Base-by-base conservation (phyloP, 2,329 filamentous ascomycete species). In the Aspergillus japonicus region DNA sequence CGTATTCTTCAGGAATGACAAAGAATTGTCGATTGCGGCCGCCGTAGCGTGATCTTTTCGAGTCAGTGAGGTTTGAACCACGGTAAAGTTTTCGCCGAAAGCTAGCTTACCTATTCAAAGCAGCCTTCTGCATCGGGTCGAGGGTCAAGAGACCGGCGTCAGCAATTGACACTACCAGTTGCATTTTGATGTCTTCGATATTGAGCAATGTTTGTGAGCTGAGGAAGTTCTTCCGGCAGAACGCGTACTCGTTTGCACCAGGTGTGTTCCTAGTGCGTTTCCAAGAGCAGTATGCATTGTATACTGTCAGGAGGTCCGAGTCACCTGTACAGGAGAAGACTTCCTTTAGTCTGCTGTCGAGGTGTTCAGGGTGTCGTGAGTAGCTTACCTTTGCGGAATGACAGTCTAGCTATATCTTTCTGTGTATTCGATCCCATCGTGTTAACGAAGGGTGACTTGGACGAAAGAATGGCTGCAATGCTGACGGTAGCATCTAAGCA, bases 101-200 rank as follows among this genome's bases (percentile, higher is more conserved):
- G 12, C 33, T 35, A 16, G 49, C 58, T 19, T 86, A 83, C 70
- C 86, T 84, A 66, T 87, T 88, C 5, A 97, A 81, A 1, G 84
- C 80, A 35, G 83, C 81, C 50, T 89, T 85, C 73, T 97, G 92
- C 2, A 89, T 86, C 0, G 87, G 81, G 0, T 90, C 90, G 2
- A 97, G 81, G 11, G 84, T 85, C 5, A 98, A 78, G 64, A 97
- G 90, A 0, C 92, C 91, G 0, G 92, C 91, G 68, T 98, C 95
- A 6, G 89, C 89, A 1, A 99, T 83, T 0, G 91, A 90, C 2
- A 91, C 88, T 1, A 97, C 82, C 0, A 99, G 85, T 70, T 99
- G 95, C 6, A 90, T 90, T 76, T 98, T 99, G 56, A 98, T 83
- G 68, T 99, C 95, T 74, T 99, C 95, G 64, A 99, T 96, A 64